These are phyloP conservation scores for Phytopythium sindhum DNA, from an alignment of 352 stramenopile genomes.

Conservation along the genomic window DNA sequence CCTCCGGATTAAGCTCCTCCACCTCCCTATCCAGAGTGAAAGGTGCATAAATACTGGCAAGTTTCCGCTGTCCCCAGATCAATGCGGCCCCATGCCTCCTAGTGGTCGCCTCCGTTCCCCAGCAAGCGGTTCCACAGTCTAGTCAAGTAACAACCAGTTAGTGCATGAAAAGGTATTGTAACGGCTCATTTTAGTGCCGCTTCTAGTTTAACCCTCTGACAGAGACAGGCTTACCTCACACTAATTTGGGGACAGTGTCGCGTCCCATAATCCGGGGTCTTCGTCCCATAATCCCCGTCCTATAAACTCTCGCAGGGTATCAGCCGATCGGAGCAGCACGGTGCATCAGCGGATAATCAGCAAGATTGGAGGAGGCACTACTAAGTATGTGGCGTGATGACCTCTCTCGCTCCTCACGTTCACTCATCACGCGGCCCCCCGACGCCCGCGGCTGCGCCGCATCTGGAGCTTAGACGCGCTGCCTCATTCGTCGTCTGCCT, in stretches of 20 bases:
- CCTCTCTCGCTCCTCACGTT: not conserved
- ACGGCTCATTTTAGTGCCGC: too few species aligned
- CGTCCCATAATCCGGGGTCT: slow-evolving; percentile 2
- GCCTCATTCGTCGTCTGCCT: slow-evolving; percentile 22
- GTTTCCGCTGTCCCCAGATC: not conserved
- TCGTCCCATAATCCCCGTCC: slow-evolving; percentile 2
- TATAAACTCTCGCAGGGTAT: slow-evolving; percentile 4
- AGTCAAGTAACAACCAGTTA: too few species aligned
- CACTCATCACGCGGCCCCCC: not conserved
- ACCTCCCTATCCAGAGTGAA: not conserved
- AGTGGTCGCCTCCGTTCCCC: too few species aligned
- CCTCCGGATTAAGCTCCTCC: not conserved
- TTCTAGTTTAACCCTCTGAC: not conserved
- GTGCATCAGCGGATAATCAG: not conserved
- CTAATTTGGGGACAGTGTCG: not conserved
- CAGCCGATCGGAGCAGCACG: not conserved
- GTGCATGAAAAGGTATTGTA: too few species aligned
- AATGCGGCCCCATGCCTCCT: not conserved
- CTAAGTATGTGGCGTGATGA: not conserved
- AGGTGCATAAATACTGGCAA: not conserved
- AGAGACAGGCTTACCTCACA: not conserved
- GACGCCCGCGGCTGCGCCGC: not conserved
- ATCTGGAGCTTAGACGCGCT: not conserved
- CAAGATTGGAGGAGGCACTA: not conserved
- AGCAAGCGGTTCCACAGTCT: too few species aligned